These are phyloP conservation scores for Sugiyamaella grinbergsii DNA, from an alignment of 1,139 yeast species.

Conservation along the genomic window DNA sequence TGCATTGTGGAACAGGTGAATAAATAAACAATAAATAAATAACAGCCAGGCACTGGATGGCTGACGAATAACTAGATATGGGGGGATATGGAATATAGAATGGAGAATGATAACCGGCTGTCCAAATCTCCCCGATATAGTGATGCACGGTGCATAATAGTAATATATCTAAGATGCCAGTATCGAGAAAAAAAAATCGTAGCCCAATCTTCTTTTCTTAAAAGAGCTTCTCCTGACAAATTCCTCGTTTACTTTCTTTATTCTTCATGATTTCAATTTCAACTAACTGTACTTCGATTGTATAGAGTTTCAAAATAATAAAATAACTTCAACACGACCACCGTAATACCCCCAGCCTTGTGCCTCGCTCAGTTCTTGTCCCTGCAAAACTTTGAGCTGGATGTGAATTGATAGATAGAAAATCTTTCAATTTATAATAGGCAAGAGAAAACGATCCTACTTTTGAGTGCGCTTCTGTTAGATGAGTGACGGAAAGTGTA, in stretches of 20 bases:
- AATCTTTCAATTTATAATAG: constrained; percentile 14
- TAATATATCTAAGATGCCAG: no score
- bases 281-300: neutral
- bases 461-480: constrained; percentile 26
- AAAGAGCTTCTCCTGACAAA: neutral
- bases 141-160: neutral
- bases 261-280: neutral
- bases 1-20: constrained; percentile 28
- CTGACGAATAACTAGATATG: neutral
- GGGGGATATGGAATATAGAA: constrained; percentile 3
- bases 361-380: constrained; percentile 24
- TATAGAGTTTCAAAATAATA: constrained; percentile 1
- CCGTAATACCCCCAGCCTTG: constrained; percentile 8
- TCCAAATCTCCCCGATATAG: neutral
- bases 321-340: neutral
- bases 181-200: neutral
- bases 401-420: constrained; percentile 9
- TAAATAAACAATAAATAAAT: constrained; percentile 10
- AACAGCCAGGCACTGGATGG: no score
- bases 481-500: constrained; percentile 24
- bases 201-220: no score
- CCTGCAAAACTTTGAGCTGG: constrained; percentile 23
- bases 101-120: no score
- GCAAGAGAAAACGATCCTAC: constrained; percentile 21
- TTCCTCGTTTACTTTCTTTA: neutral